These are phyloP conservation scores for Vigna radiata DNA, from an alignment of 306 rosid genomes.

Conservation along the genomic window DNA sequence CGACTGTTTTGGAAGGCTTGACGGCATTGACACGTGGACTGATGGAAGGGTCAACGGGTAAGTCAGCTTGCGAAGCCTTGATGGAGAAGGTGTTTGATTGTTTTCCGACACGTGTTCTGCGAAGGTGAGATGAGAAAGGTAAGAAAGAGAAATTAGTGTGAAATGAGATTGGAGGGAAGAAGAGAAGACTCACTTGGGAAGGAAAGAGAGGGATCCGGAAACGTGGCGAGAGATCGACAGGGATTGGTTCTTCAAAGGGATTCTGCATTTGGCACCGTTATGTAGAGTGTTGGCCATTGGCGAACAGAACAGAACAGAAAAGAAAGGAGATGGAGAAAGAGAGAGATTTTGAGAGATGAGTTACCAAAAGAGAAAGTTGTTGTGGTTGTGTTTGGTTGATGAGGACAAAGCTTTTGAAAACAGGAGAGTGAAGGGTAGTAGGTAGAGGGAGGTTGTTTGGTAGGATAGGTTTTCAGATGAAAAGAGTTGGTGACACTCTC, in stretches of 20 bases:
- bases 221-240: slow-evolving; percentile 4
- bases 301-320: background rate
- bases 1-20: slow-evolving; percentile 86
- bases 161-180: background rate
- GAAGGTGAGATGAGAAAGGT: background rate
- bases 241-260: slow-evolving; percentile 1
- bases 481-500: too few species aligned
- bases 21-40: slow-evolving; percentile 89
- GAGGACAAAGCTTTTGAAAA: background rate
- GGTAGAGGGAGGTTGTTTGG: slow-evolving; percentile 2
- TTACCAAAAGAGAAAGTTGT: background rate
- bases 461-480: background rate
- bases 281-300: background rate
- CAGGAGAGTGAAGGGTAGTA: background rate
- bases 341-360: background rate
- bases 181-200: slow-evolving; percentile 17
- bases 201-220: slow-evolving; percentile 34
- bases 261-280: background rate
- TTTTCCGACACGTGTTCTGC: slow-evolving; percentile 35
- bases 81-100: slow-evolving; percentile 33
- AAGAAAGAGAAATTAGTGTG: background rate
- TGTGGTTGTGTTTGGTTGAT: background rate
- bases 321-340: too few species aligned
- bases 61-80: slow-evolving; percentile 51
- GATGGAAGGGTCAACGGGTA: slow-evolving; percentile 62